Base-by-base conservation (phyloP, 805 yeast species). In the Yarrowia sp. region DNA sequence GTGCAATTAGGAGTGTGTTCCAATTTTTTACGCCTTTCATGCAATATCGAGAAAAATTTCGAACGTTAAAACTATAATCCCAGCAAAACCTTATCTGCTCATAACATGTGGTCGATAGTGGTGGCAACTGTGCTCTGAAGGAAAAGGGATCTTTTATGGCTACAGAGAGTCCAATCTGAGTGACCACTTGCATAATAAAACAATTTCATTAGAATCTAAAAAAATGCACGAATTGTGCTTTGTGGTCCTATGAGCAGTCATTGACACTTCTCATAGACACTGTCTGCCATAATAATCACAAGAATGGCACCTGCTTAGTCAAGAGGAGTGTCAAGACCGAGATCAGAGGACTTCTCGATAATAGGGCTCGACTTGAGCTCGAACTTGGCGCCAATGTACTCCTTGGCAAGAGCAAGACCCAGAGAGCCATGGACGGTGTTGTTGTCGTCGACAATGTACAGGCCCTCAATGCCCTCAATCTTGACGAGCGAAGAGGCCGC, bases 1-100 rank as follows among this genome's bases (percentile, higher is more conserved):
- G 41, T 42, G 42, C 41, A 42, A 58, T 42, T 29, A 41, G 42
- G 38, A 55, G 38, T 38, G 35, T 38, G 61, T 39, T 38, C 29
- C 21, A 42, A 25, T 58, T 58, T 58, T 31, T 32, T 58, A 32
- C 38, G 25, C 33, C 38, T 47, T 58, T 32, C 42, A 58, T 42
- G 53, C 41, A 55, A 55, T 38, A 55, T 55, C 47, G 47, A 55
- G 47, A 38, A 55, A 55, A 55, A 33, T 51, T 39, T 55, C 36
- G 29, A 55, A 55, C 47, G 14, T 27, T 38, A 55, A 55, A 53
- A 55, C 33, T 31, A 14, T 55, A 38, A n/a, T n/a, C n/a, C n/a
- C n/a, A n/a, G n/a, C n/a, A n/a, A n/a, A n/a, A 53, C 46, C 35
- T 53, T 38, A 36, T 53, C 60, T 36, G 19, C 21, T 24, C 42